These are phyloP conservation scores for Heliamphora exappendiculata DNA, from an alignment of 148 eudicot genomes.

Conservation along the genomic window DNA sequence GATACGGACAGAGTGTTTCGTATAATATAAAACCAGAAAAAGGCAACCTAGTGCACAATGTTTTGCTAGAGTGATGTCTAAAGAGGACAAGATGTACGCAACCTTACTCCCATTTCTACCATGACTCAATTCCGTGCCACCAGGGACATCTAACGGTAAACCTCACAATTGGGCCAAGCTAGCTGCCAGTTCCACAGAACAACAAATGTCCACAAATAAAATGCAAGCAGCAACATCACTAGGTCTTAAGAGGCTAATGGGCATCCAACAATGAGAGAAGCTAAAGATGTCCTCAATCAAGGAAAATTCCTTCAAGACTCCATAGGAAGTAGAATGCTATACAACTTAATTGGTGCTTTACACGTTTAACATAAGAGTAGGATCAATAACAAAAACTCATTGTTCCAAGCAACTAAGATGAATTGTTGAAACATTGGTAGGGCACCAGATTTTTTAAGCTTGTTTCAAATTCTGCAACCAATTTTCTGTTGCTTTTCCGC, in stretches of 20 bases:
- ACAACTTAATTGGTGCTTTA: too few relatives aligned
- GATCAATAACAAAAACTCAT: neutral
- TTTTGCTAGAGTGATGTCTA: too few relatives aligned
- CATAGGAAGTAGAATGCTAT: neutral
- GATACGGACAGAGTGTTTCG: too few relatives aligned
- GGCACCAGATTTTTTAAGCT: conserved; percentile 73
- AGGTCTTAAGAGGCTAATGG: neutral
- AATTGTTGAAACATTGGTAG: conserved; percentile 54
- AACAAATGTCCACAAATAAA: neutral
- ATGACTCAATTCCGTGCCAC: too few relatives aligned
- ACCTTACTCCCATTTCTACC: too few relatives aligned
- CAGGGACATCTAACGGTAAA: too few relatives aligned
- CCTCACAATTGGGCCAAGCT: too few relatives aligned
- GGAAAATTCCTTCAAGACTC: neutral
- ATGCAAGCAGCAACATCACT: neutral
- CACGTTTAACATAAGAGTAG: neutral
- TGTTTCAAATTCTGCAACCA: conserved; percentile 60
- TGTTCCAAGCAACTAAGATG: neutral
- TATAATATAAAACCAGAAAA: too few relatives aligned
- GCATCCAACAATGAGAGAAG: too few relatives aligned
- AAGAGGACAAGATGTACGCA: too few relatives aligned
- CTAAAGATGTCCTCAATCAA: neutral
- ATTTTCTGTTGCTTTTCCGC: conserved; percentile 72
- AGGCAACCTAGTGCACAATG: too few relatives aligned
- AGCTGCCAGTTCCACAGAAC: too few relatives aligned